Conservation (phyloP, 148 eudicot genomes). For the Pouteria glomerata region DNA sequence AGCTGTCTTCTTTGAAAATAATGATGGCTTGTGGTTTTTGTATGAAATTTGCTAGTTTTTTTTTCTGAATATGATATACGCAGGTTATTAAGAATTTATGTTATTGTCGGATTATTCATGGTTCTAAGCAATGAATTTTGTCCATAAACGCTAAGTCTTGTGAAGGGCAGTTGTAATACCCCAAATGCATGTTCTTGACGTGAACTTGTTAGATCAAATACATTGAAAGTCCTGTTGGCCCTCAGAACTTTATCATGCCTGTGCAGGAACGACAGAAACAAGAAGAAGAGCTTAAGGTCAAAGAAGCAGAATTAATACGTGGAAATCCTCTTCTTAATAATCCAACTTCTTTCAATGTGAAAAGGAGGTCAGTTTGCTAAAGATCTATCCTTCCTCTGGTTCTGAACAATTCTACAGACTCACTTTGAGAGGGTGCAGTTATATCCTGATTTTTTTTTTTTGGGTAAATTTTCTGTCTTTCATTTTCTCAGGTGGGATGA, state of each 20-base stretch:
- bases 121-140: neutral
- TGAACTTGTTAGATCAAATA: neutral
- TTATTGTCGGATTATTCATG: neutral
- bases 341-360: constrained; percentile 79
- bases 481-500: constrained; percentile 83
- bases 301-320: constrained; percentile 83
- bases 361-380: constrained; percentile 61
- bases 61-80: neutral
- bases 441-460: neutral
- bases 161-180: too few species aligned
- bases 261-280: constrained; percentile 64
- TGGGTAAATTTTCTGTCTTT: neutral
- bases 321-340: constrained; percentile 84
- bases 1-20: neutral
- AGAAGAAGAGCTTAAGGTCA: constrained; percentile 79
- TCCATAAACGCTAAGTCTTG: too few species aligned
- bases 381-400: neutral
- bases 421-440: too few species aligned
- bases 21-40: neutral
- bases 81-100: neutral
- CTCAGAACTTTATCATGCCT: neutral
- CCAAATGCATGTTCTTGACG: neutral
- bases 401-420: neutral
- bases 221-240: too few species aligned
- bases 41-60: neutral